phyloP scores from a whole-genome alignment of 345 rosid genomes.

The Iberis pinnata region DNA sequence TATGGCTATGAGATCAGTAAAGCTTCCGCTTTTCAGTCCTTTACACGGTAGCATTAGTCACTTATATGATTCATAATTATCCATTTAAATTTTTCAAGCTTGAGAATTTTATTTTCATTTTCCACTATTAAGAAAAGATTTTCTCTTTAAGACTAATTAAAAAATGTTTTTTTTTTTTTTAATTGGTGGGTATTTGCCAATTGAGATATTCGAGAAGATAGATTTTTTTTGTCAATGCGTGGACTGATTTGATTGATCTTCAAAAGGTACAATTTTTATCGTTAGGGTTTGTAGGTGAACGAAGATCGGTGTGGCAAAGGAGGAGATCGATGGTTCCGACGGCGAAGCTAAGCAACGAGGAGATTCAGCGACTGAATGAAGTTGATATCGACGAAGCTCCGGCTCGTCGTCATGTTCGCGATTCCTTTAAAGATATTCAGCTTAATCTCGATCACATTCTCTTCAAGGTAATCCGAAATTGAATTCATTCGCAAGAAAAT shows the following conservation, averaged over 20 bases:
- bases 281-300: conserved; percentile 28
- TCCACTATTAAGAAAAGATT: no score
- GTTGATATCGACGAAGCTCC: conserved; percentile 69
- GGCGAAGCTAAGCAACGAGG: conserved; percentile 41
- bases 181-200: background rate
- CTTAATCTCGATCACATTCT: conserved; percentile 72
- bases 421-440: conserved; percentile 66
- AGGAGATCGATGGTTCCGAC: conserved; percentile 34
- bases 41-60: conserved; percentile 31
- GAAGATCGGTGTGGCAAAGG: conserved; percentile 22
- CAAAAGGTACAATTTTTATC: background rate
- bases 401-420: conserved; percentile 67
- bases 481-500: background rate
- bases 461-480: conserved; percentile 49
- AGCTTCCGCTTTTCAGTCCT: conserved; percentile 21
- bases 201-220: background rate
- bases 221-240: background rate
- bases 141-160: background rate
- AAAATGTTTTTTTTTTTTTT: background rate
- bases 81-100: conserved; percentile 4
- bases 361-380: conserved; percentile 47
- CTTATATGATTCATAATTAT: conserved; percentile 17
- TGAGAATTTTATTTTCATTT: background rate
- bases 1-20: conserved; percentile 33
- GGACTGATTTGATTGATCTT: conserved; percentile 13